Conservation (phyloP, 306 rosid species). For the Fragaria iinumae region DNA sequence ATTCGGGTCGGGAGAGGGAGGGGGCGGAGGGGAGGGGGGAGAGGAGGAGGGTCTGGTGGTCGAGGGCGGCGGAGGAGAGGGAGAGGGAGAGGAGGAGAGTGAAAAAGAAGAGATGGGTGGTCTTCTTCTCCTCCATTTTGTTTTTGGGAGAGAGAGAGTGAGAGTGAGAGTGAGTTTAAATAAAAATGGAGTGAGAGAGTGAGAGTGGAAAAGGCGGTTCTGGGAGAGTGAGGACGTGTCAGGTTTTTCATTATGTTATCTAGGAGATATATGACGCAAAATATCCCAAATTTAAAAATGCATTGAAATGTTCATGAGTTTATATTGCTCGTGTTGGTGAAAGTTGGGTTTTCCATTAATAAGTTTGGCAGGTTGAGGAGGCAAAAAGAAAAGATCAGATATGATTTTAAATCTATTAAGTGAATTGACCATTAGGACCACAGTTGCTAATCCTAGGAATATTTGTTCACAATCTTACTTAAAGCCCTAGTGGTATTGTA, state of each 20-base stretch:
- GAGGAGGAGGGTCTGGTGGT: slow-evolving; percentile 36
- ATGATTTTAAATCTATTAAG: neutral
- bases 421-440: slow-evolving; percentile 4
- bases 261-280: neutral
- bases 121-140: slow-evolving; percentile 40
- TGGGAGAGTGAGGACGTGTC: slow-evolving; percentile 4
- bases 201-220: slow-evolving; percentile 5
- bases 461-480: neutral
- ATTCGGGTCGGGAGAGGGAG: slow-evolving; percentile 48
- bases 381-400: neutral
- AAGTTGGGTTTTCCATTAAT: slow-evolving; percentile 4
- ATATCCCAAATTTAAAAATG: neutral
- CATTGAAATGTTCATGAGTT: neutral
- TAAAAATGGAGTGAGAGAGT: neutral
- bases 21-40: slow-evolving; percentile 48
- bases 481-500: neutral
- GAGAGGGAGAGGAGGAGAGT: slow-evolving; percentile 29
- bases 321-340: slow-evolving; percentile 19
- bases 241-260: neutral
- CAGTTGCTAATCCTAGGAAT: neutral
- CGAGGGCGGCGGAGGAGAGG: slow-evolving; percentile 33
- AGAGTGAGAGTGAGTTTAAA: slow-evolving; percentile 8
- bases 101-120: slow-evolving; percentile 19
- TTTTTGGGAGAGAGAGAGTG: neutral
- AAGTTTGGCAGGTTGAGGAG: neutral